A percentile compares a stretch with the other conserved stretches of the same genome.
Evolutionary conservation across 768 basidiomycete genomes (phyloP).

Genomic region (Clitopilus hobsonii): DNA sequence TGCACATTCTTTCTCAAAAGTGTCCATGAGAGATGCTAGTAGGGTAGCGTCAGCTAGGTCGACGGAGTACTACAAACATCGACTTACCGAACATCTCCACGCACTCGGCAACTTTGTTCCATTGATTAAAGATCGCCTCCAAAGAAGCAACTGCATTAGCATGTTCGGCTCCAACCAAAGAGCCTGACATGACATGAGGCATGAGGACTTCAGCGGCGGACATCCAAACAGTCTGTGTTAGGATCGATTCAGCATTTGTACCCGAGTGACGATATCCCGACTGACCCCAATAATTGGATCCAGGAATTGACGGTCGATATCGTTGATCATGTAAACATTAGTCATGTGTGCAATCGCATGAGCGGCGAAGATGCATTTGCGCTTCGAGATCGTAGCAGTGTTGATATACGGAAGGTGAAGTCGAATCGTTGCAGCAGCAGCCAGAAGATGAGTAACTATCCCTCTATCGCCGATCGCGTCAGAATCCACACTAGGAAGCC

Average conservation of each 20-base stretch:
- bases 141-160: not conserved
- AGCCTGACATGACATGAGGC: not conserved
- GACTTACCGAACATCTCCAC: not conserved
- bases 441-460: not conserved
- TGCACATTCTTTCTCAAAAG: not conserved
- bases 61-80: no score
- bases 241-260: not conserved
- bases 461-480: not conserved
- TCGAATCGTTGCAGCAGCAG: not conserved
- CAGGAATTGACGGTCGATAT: not conserved
- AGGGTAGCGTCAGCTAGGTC: no score
- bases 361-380: not conserved
- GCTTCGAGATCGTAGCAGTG: not conserved
- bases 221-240: not conserved
- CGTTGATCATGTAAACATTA: not conserved
- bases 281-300: not conserved
- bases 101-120: not conserved
- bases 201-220: not conserved
- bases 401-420: not conserved
- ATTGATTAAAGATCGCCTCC: not conserved
- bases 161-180: not conserved
- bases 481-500: not conserved
- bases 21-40: not conserved
- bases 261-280: not conserved
- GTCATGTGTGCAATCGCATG: not conserved